Evolutionary conservation across 179 eudicot species (phyloP).

Genomic region (Actinidia polygama): DNA sequence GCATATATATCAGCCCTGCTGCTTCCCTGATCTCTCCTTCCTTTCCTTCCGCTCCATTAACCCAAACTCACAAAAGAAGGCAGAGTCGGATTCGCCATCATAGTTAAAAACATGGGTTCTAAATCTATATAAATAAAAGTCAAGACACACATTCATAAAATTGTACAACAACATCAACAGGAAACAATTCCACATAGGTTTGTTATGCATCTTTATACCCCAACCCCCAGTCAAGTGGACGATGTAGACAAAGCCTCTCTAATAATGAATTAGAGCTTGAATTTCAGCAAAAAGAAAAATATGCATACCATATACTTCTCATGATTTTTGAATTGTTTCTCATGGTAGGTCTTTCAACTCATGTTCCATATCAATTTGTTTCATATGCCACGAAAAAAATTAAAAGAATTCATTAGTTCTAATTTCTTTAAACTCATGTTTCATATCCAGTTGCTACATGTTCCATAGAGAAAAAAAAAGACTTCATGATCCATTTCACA

Average conservation of each 20-base stretch:
- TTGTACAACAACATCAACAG: not conserved
- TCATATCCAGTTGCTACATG: no score
- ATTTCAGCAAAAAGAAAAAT: not conserved
- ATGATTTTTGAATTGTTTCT: no score
- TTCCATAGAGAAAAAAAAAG: no score
- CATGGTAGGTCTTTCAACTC: no score
- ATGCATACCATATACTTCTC: no score
- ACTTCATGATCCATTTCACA: no score
- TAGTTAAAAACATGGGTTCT: not conserved
- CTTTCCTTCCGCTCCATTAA: no score
- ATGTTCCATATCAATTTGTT: no score
- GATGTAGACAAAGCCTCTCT: not conserved
- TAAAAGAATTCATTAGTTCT: no score
- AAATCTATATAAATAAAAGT: not conserved
- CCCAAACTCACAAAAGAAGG: not conserved
- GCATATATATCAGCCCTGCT: not conserved
- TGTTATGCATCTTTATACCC: not conserved
- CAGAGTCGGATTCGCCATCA: not conserved
- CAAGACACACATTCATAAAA: not conserved
- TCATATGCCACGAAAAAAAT: no score
- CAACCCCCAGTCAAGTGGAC: not conserved
- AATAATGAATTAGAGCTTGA: not conserved
- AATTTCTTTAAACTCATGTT: no score
- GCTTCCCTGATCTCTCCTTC: not conserved
- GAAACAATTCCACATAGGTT: not conserved